phyloP scores from a whole-genome alignment of 352 stramenopile species.

The Pseudoperonospora humuli region DNA sequence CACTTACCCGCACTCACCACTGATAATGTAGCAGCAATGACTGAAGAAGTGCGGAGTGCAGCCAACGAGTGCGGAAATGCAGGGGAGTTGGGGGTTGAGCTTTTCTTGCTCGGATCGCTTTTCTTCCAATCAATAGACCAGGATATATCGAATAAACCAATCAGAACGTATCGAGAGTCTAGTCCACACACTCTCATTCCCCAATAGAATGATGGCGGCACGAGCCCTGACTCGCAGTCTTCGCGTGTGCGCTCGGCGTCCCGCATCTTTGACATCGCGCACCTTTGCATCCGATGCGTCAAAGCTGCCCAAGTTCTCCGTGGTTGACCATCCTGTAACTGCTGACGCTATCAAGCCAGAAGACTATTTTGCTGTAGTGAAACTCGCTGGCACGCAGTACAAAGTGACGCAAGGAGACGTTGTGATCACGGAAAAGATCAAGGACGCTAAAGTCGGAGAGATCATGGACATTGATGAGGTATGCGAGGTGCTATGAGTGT shows the following conservation, averaged over 20 bases:
- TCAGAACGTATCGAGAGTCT: constrained; percentile 4
- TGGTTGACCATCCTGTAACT: constrained; percentile 74
- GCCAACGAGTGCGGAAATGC: constrained; percentile 5
- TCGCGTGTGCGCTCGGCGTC: constrained; percentile 12
- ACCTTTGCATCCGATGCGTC: constrained; percentile 16
- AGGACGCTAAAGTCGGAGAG: constrained; percentile 77
- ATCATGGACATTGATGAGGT: constrained; percentile 77
- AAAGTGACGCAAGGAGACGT: constrained; percentile 83
- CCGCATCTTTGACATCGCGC: constrained; percentile 7
- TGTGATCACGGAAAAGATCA: constrained; percentile 80
- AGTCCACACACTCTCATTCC: constrained; percentile 13
- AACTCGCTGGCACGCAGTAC: constrained; percentile 80
- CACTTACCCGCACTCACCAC: constrained; percentile 1
- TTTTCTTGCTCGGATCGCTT: not conserved
- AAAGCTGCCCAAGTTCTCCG: constrained; percentile 41
- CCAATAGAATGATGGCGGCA: constrained; percentile 15
- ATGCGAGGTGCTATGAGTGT: constrained; percentile 2
- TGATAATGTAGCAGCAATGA: constrained; percentile 1
- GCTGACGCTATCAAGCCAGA: constrained; percentile 52
- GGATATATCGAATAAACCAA: constrained; percentile 6
- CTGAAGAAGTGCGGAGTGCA: constrained; percentile 6
- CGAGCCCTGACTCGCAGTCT: constrained; percentile 17
- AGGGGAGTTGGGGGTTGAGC: not conserved
- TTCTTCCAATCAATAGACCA: constrained; percentile 6
- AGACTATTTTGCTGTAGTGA: constrained; percentile 81